These are phyloP conservation scores for Hypoxylon sp. DNA, from an alignment of 2,329 filamentous ascomycete genomes.

Conservation along the genomic window DNA sequence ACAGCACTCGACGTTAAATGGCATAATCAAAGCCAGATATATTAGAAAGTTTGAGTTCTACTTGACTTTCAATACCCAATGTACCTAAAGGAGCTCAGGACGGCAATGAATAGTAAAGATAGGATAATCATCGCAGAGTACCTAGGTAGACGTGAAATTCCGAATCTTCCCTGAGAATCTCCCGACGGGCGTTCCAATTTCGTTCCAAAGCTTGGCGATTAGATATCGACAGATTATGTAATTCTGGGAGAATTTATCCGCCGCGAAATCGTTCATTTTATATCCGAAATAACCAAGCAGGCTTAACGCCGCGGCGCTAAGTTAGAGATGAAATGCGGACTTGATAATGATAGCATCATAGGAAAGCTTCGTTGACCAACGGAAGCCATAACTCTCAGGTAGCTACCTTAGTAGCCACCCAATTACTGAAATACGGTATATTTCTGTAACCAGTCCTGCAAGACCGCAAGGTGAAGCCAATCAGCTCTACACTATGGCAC, in stretches of 20 bases:
- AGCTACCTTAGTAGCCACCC: background rate
- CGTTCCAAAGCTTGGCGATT: background rate
- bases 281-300: background rate
- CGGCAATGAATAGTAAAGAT: no score
- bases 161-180: no score
- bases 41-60: no score
- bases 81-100: no score
- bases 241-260: background rate
- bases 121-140: no score
- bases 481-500: background rate
- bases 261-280: background rate
- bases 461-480: background rate
- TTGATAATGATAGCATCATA: no score
- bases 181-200: background rate
- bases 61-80: no score
- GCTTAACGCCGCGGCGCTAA: constrained; percentile 8
- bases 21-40: no score
- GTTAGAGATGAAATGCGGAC: no score
- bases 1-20: no score
- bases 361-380: background rate
- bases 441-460: background rate
- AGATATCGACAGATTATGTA: background rate
- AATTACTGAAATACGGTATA: background rate
- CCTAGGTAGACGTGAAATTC: no score
- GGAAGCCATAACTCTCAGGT: background rate